A percentile compares a stretch with the other conserved stretches of the same genome.
Conservation (phyloP, 495 filamentous ascomycete genomes). For the Choiromyces venosus region DNA sequence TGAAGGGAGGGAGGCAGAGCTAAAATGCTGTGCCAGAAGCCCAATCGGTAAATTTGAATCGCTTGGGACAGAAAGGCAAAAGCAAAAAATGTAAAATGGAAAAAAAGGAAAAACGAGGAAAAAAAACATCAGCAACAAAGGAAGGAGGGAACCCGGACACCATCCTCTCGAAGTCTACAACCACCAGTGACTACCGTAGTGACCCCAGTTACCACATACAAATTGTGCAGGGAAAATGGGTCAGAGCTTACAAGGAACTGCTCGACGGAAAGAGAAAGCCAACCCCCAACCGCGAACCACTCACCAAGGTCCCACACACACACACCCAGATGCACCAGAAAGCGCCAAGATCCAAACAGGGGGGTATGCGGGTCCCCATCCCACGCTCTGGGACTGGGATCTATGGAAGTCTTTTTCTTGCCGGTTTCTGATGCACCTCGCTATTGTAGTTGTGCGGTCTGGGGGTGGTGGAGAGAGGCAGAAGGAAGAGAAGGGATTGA, state of each 20-base stretch:
- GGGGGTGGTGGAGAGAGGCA: neutral
- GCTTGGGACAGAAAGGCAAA: neutral
- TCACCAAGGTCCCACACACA: slow-evolving; percentile 21
- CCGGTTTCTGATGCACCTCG: slow-evolving; percentile 1
- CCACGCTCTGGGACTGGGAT: slow-evolving; percentile 33
- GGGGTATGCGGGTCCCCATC: slow-evolving; percentile 29
- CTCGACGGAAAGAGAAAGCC: slow-evolving; percentile 31
- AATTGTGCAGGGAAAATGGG: slow-evolving; percentile 22
- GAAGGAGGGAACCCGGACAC: neutral
- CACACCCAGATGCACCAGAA: slow-evolving; percentile 28
- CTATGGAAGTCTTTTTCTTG: slow-evolving; percentile 12
- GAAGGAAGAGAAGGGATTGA: neutral
- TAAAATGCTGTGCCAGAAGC: neutral
- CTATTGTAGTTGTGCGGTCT: neutral
- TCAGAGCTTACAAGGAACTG: slow-evolving; percentile 28
- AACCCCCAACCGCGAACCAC: slow-evolving; percentile 23
- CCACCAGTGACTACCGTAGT: neutral
- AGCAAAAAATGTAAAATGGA: neutral
- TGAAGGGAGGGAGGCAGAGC: neutral
- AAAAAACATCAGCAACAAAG: neutral
- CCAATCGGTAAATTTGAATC: slow-evolving; percentile 4
- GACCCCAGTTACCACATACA: neutral
- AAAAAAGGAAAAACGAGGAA: neutral
- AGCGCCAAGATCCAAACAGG: slow-evolving; percentile 28
- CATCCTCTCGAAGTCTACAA: neutral